These are phyloP conservation scores for Lenwebbia sp. DNA, from an alignment of 345 rosid genomes.

Conservation along the genomic window DNA sequence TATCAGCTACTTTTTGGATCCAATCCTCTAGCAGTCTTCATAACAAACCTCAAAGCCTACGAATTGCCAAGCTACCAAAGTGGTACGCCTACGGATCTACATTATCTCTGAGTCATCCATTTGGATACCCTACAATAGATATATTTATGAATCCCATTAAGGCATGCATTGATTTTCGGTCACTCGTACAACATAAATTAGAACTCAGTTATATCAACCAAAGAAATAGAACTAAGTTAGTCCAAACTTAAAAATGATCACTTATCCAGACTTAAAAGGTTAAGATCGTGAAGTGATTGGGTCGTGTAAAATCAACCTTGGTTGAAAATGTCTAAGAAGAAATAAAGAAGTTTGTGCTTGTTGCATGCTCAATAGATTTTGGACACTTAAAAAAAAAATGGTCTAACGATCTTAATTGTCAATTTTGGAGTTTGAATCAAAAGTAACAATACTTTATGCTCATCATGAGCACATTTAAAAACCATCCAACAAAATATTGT, in stretches of 20 bases:
- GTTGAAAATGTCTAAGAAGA: not conserved
- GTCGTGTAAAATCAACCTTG: not conserved
- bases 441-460: not conserved
- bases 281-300: not conserved
- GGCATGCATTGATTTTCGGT: not conserved
- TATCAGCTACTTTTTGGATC: not conserved
- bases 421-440: not conserved
- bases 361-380: not conserved
- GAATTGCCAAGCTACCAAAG: not conserved
- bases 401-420: not conserved
- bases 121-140: not conserved
- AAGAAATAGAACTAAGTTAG: not conserved
- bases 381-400: not conserved
- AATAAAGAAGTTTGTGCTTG: not conserved
- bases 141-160: not conserved
- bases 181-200: not conserved
- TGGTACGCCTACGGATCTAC: not conserved
- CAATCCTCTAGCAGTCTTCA: not conserved
- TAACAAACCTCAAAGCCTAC: not conserved
- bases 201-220: not conserved
- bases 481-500: not conserved
- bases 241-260: not conserved
- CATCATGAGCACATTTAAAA: not conserved
- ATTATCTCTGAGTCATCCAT: not conserved
- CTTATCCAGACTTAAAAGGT: not conserved